Base-by-base conservation (phyloP, 495 filamentous ascomycete species). In the Hypoxylon trugodes region DNA sequence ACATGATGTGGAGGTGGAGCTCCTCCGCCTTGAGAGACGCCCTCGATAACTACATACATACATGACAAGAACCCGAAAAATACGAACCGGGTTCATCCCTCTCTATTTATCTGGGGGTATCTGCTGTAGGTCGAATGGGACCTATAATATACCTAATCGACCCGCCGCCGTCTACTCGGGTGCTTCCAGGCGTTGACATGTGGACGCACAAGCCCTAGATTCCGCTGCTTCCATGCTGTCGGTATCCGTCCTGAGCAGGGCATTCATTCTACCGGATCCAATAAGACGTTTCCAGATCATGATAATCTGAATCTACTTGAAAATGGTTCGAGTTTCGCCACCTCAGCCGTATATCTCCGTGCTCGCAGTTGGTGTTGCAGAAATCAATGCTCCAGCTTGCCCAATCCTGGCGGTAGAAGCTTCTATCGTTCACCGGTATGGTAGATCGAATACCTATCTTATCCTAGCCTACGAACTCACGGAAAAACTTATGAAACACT, bases 221-320 rank as follows among this genome's bases (percentile, higher is more conserved):
- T 25, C 43, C 30, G 42, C 48, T 42, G 54, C 21, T 65, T 12
- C 62, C 62, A 60, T 21, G 25, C 62, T 66, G 62, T 66, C 56
- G 62, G 55, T 66, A 66, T 60, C 62, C 62, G 62, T 50, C 49
- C 32, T 26, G 25, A 33, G 49, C 28, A 62, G n/a, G 38, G 35
- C 47, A 2, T 37, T 9, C 13, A 48, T 57, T 10, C 38, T 46
- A 30, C 9, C 13, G 36, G 24, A 6, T 35, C 61, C 25, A 59
- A 52, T 64, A n/a, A 43, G 2, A 37, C 4, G 1, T 26, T 33
- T 13, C 3, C 28, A 41, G 22, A 52, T 47, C 30, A 54, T 36
- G 21, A 40, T 2, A 16, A 37, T 32, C 1, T 15, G 38, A 15
- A 46, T 8, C 52, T 16, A 36, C 37, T 32, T 28, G 16, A 42